Evolutionary conservation across 2,329 filamentous ascomycete genomes (phyloP), one percentile per base, ranked within the genome.

Genomic region (Hypoxylon sp.): DNA sequence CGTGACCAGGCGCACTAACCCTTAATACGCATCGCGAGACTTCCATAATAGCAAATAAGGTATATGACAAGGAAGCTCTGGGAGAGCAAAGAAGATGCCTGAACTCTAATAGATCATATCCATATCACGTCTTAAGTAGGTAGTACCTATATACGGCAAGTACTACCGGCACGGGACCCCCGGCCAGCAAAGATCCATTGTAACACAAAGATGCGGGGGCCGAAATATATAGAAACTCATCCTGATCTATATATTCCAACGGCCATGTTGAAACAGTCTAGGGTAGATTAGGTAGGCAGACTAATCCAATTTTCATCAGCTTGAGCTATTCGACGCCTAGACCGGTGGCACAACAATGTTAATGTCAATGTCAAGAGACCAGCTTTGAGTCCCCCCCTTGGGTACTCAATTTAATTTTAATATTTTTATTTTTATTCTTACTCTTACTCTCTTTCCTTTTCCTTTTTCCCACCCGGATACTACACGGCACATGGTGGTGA

Each of bases 151-250:
- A 60, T 55, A 60, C 31, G 22, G 56, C 14, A 59, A 20, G 13
- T 40, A 50, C n/a, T 37, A 22, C 6, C 31, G 11, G 10, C 33
- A 37, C 30, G 42, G 20, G 20, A 48, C 44, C 40, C 55, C 40
- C 55, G 55, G 46, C 44, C 22, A 20, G n/a, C 48, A 62, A 37
- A 37, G 22, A 25, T 54, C 22, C 30, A 31, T 58, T 50, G 64
- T 64, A 50, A 57, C 56, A 62, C 48, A 33, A 68, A 37, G 37
- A 22, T 62, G 64, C 60, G 68, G 68, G 68, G 68, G 68, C 64
- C 51, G 42, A 53, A 67, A 57, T 22, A 46, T 22, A 46, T 20
- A 33, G 54, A 60, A 68, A 62, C 37, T 55, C 59, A 61, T 60
- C 25, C 25, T 27, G 59, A 66, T 65, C 57, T 61, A 27, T 27